Percentiles rank a stretch among this genome's conserved stretches.
Conservation (phyloP, 2,329 filamentous ascomycete genomes). For the Pseudocercospora pini-densiflorae region DNA sequence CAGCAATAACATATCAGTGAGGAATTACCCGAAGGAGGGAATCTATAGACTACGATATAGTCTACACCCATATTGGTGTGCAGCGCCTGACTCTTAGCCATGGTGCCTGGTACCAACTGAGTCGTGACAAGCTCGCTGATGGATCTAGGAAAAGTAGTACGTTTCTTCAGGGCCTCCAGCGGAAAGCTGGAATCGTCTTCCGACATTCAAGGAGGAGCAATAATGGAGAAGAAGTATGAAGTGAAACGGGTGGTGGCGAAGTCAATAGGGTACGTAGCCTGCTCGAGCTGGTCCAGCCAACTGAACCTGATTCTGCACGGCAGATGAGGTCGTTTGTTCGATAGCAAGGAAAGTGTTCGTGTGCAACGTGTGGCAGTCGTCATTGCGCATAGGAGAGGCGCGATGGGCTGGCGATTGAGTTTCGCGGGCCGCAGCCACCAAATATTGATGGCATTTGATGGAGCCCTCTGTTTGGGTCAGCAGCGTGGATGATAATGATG, state of each 20-base stretch:
- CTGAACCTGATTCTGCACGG: constrained; percentile 5
- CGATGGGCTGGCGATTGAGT: constrained; percentile 3
- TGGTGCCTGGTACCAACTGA: constrained; percentile 37
- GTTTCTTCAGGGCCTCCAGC: constrained; percentile 27
- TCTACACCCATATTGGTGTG: constrained; percentile 73
- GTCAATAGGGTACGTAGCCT: constrained; percentile 7
- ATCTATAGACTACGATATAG: constrained; percentile 82
- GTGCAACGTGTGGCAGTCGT: constrained; percentile 6
- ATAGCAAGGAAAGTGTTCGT: constrained; percentile 13
- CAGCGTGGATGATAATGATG: not conserved
- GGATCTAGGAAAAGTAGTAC: constrained; percentile 29
- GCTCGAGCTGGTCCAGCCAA: constrained; percentile 21
- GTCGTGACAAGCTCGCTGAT: constrained; percentile 38
- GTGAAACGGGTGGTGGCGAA: constrained; percentile 5
- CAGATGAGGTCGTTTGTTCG: constrained; percentile 11
- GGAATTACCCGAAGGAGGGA: constrained; percentile 66
- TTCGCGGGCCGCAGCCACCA: not conserved
- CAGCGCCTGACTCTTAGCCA: constrained; percentile 40
- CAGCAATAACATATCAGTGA: not conserved
- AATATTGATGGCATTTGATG: not conserved
- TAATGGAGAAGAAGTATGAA: constrained; percentile 1
- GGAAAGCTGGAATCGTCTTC: constrained; percentile 21
- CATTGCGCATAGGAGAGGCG: constrained; percentile 8
- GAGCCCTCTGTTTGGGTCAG: not conserved
- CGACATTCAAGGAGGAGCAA: constrained; percentile 21